Base-by-base conservation (phyloP, 1,284 basidiomycete genomes). In the Stereum hirsutum region DNA sequence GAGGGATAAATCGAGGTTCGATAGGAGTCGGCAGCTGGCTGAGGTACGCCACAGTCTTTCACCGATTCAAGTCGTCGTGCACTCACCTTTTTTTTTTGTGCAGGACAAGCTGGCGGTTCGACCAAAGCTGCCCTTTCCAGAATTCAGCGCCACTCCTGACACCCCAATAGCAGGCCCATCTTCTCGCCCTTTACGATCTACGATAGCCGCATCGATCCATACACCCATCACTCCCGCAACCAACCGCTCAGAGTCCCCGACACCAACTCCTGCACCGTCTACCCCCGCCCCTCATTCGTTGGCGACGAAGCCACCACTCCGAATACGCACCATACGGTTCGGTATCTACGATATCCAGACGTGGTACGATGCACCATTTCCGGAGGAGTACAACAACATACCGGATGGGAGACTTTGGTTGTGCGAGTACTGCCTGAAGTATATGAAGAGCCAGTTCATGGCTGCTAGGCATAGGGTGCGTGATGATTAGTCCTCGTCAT, bases 281-380 rank as follows among this genome's bases (percentile, higher is more conserved):
- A 64, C 61, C 25, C 64, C 60, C 36, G 57, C 56, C 45, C 58
- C 62, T 39, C n/a, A n/a, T n/a, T n/a, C n/a, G n/a, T 48, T 54
- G 26, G 58, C 62, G 46, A 58, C 57, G 39, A 65, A 66, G 31
- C 61, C 64, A 1, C 61, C 65, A 19, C 68, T 85, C 27, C 78
- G 87, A 47, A 94, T 96, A 66, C 81, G 81, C 44, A 81, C 75
- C 42, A 94, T 99, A 48, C 81, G 93, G 15, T 96, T 99, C 55
- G 95, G 93, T n/a, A 74, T 81, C 31, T 96, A 74, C 58, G 94
- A 99, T 58, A 93, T 99, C 57, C 84, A 95, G 57, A 97, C 95
- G 0, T 99, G 96, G 96, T 99, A 92, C 62, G 91, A 97, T 57
- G 95, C 96, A 8, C 96, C 96, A 1, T 99, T 98, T 60, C 96